These are phyloP conservation scores for Pseudevernia furfuracea DNA, from an alignment of 495 filamentous ascomycete genomes.

Conservation along the genomic window DNA sequence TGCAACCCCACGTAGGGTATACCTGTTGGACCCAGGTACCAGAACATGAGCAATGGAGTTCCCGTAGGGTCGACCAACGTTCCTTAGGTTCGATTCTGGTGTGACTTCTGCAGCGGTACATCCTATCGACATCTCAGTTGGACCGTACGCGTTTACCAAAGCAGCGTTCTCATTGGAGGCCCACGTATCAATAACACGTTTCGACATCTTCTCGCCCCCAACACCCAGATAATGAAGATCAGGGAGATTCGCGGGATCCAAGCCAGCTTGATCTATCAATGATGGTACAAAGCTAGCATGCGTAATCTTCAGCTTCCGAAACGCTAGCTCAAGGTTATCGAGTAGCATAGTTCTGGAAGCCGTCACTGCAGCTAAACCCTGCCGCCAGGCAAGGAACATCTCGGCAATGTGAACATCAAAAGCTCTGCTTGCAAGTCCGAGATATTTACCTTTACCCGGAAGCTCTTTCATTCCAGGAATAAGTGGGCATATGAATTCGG, in stretches of 20 bases:
- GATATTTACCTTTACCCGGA: slow-evolving; percentile 32
- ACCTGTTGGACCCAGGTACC: slow-evolving; percentile 54
- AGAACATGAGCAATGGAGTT: slow-evolving; percentile 79
- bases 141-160: slow-evolving; percentile 56
- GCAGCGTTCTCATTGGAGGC: slow-evolving; percentile 31
- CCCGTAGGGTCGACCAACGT: slow-evolving; percentile 76
- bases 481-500: slow-evolving; percentile 27
- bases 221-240: slow-evolving; percentile 36
- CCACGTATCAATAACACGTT: slow-evolving; percentile 42
- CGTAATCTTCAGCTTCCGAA: slow-evolving; percentile 64
- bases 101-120: slow-evolving; percentile 70
- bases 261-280: slow-evolving; percentile 29
- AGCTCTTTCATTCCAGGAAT: slow-evolving; percentile 27
- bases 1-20: slow-evolving; percentile 67
- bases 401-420: slow-evolving; percentile 36
- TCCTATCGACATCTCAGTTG: slow-evolving; percentile 86
- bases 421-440: slow-evolving; percentile 33
- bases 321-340: slow-evolving; percentile 39
- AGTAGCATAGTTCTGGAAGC: slow-evolving; percentile 32
- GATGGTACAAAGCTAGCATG: slow-evolving; percentile 49
- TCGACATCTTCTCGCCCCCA: slow-evolving; percentile 41
- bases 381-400: slow-evolving; percentile 36
- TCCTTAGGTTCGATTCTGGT: slow-evolving; percentile 62
- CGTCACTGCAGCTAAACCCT: slow-evolving; percentile 33
- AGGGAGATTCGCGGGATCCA: slow-evolving; percentile 29